phyloP scores from a whole-genome alignment of 148 eudicot species.

The Diospyros lotus region DNA sequence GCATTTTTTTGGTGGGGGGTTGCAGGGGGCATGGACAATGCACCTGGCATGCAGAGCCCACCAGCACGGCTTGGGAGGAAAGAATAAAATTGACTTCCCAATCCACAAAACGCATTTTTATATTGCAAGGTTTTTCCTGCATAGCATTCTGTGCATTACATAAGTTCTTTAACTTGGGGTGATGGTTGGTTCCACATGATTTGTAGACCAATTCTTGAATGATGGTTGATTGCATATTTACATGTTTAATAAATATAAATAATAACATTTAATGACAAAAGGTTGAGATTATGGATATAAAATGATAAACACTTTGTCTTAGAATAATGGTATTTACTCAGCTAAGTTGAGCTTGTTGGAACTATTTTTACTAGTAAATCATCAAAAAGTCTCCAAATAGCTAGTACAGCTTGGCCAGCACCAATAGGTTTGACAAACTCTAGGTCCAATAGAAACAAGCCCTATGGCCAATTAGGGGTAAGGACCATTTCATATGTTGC shows the following conservation, averaged over 20 bases:
- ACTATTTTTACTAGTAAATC: not conserved
- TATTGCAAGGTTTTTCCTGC: not conserved
- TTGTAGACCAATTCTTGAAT: not conserved
- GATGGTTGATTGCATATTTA: not conserved
- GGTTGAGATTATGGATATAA: not conserved
- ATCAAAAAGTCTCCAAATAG: not conserved
- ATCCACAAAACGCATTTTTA: not conserved
- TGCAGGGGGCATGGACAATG: not conserved
- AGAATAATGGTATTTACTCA: not conserved
- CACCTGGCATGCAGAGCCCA: not conserved
- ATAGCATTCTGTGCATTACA: not conserved
- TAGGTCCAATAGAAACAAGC: too few relatives aligned
- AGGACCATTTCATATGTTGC: too few relatives aligned
- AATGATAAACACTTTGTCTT: not conserved
- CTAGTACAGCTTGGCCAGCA: too few relatives aligned
- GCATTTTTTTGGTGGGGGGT: too few relatives aligned
- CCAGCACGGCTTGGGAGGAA: too few relatives aligned
- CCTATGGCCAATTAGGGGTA: too few relatives aligned
- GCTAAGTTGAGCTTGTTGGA: not conserved
- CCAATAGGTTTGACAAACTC: too few relatives aligned
- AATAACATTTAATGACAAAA: not conserved
- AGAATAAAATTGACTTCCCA: too few relatives aligned
- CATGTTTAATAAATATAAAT: not conserved
- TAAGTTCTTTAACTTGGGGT: not conserved
- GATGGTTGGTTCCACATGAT: not conserved